Evolutionary conservation across 2,329 filamentous ascomycete species (phyloP), one percentile per base, ranked within the genome.

Genomic region (Stromatinia cepivora): DNA sequence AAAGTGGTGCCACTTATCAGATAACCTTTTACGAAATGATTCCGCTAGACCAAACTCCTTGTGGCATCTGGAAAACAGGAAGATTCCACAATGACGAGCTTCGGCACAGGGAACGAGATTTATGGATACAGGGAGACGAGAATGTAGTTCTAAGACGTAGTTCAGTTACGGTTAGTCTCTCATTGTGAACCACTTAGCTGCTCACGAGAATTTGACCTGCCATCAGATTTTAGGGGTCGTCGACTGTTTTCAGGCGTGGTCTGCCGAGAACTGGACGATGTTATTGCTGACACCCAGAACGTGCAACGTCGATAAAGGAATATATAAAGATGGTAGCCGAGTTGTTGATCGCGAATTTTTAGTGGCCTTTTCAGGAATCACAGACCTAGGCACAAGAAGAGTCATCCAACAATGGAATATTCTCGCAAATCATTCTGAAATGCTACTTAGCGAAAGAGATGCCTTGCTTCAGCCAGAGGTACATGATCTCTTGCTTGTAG

Each of bases 41-140:
- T 0, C 0, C 25, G 20, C 1, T 1, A 31, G 0, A 1, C 8
- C 0, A 31, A 20, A 0, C 4, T 31, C 0, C 15, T 31, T 28
- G 2, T 5, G 1, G 25, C 31, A 31, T 54, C 2, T 54, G 52
- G 52, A 54, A 54, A 31, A 54, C 25, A 54, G 52, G 52, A 28
- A 17, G 0, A 10, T 54, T 31, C 4, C 28, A 28, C 25, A 10
- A 54, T 31, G 0, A 3, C 1, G 25, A 17, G 39, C 13, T 42
- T 42, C 39, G 39, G 39, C 39, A 13, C 39, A 42, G 39, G 13
- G n/a, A n/a, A n/a, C n/a, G n/a, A n/a, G n/a, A n/a, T 13, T 11
- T 39, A 39, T 13, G 39, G 39, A 39, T 13, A 13, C 4, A 4
- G 1, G 3, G 4, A 3, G 20, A 34, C 8, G 20, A 11, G 4